These are phyloP conservation scores for Kwoniella bestiolae DNA, from an alignment of 768 basidiomycete genomes.

Conservation along the genomic window DNA sequence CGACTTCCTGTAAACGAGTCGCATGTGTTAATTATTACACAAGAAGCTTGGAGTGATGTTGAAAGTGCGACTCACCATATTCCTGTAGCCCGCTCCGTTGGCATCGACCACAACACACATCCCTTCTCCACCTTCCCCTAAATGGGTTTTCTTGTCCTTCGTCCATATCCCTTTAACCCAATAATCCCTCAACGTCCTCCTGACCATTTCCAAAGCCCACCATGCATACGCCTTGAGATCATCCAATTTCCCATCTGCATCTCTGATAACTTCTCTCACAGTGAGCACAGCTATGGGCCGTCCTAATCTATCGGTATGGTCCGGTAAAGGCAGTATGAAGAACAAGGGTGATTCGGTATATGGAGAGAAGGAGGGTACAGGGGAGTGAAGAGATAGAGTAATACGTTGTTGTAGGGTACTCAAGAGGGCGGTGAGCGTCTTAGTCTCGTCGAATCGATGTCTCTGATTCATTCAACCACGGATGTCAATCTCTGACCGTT, in stretches of 20 bases:
- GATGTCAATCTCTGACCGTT: too few relatives aligned
- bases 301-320: constrained; percentile 37
- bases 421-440: constrained; percentile 33
- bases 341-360: constrained; percentile 44
- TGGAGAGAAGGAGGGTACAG: constrained; percentile 35
- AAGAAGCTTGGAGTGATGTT: background rate
- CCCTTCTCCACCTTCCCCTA: constrained; percentile 41
- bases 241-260: constrained; percentile 36
- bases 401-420: constrained; percentile 33
- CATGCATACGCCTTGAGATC: constrained; percentile 52
- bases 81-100: constrained; percentile 51
- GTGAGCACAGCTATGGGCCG: constrained; percentile 52
- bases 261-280: constrained; percentile 43
- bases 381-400: constrained; percentile 28
- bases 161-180: constrained; percentile 33
- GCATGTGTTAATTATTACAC: background rate
- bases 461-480: too few relatives aligned
- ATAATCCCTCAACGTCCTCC: constrained; percentile 46
- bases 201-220: constrained; percentile 52
- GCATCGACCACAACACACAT: constrained; percentile 52
- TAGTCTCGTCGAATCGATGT: constrained; percentile 38
- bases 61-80: constrained; percentile 44
- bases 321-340: constrained; percentile 49
- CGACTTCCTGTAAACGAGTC: constrained; percentile 46
- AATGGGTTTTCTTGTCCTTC: background rate